Evolutionary conservation across 192 early-diverging fungal genomes (phyloP).

Genomic region (Funneliformis mosseae): DNA sequence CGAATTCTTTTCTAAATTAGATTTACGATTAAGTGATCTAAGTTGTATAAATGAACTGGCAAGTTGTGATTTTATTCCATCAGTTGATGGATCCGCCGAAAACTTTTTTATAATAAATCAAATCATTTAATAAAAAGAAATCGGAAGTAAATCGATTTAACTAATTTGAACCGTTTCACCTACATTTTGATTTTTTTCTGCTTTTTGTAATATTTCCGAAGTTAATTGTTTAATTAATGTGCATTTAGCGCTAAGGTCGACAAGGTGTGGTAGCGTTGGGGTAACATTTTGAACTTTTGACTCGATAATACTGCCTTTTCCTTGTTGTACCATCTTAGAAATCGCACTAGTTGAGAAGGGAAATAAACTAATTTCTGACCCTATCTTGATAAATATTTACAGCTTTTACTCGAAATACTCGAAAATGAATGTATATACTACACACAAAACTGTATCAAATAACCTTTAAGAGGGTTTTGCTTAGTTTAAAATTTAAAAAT

Average conservation of each 20-base stretch:
- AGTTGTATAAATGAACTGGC: constrained; percentile 15
- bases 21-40: constrained; percentile 8
- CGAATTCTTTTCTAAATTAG: not conserved
- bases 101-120: not conserved
- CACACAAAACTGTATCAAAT: not conserved
- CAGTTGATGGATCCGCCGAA: not conserved
- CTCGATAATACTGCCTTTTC: not conserved
- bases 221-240: not conserved
- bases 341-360: not conserved
- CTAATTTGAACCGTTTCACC: not conserved
- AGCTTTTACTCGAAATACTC: not conserved
- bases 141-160: not conserved
- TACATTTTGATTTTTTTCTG: not conserved
- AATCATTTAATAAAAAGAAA: not conserved
- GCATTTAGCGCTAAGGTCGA: not conserved
- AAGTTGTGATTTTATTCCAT: not conserved
- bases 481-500: no score
- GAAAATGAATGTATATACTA: not conserved
- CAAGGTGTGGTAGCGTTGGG: constrained; percentile 6
- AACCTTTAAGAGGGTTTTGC: no score
- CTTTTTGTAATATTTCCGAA: not conserved
- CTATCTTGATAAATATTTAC: not conserved
- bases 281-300: not conserved
- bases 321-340: not conserved
- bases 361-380: not conserved